Evolutionary conservation across 2,329 filamentous ascomycete genomes (phyloP).

Genomic region (Delphinella strobiligena): DNA sequence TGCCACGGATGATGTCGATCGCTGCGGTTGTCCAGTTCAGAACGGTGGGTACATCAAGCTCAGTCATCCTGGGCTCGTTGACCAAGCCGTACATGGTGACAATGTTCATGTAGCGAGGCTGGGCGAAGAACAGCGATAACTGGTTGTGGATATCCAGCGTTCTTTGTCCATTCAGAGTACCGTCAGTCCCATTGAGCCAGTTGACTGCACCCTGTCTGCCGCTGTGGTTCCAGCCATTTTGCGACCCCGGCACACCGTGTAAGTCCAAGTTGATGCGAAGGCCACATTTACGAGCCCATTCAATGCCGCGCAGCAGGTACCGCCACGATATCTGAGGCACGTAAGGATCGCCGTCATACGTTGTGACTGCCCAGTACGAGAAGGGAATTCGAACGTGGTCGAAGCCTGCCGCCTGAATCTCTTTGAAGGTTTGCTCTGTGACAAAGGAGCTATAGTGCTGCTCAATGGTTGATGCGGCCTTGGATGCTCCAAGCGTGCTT

Average conservation of each 20-base stretch:
- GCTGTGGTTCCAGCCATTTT: conserved; percentile 97
- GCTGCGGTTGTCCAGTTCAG: conserved; percentile 69
- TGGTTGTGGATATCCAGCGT: conserved; percentile 79
- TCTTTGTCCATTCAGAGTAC: conserved; percentile 63
- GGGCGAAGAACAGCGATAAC: conserved; percentile 83
- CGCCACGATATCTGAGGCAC: conserved; percentile 80
- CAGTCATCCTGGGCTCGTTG: conserved; percentile 81
- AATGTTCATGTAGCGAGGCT: conserved; percentile 84
- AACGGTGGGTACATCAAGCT: conserved; percentile 53
- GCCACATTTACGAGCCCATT: conserved; percentile 87
- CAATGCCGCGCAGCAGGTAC: conserved; percentile 83
- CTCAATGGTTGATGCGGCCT: conserved; percentile 59
- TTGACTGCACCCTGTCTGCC: conserved; percentile 67
- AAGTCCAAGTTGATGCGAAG: conserved; percentile 86
- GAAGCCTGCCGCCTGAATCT: conserved; percentile 76
- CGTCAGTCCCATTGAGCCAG: conserved; percentile 88
- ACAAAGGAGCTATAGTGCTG: conserved; percentile 86
- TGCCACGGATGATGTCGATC: conserved; percentile 58
- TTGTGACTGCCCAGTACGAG: conserved; percentile 86
- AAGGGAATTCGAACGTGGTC: conserved; percentile 96
- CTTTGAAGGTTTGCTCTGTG: conserved; percentile 68
- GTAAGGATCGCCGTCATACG: conserved; percentile 79
- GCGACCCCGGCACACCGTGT: conserved; percentile 75
- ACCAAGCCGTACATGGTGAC: conserved; percentile 85
- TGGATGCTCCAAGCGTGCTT: conserved; percentile 52